These are phyloP conservation scores for Bauhinia variegata DNA, from an alignment of 306 rosid species.

Conservation along the genomic window DNA sequence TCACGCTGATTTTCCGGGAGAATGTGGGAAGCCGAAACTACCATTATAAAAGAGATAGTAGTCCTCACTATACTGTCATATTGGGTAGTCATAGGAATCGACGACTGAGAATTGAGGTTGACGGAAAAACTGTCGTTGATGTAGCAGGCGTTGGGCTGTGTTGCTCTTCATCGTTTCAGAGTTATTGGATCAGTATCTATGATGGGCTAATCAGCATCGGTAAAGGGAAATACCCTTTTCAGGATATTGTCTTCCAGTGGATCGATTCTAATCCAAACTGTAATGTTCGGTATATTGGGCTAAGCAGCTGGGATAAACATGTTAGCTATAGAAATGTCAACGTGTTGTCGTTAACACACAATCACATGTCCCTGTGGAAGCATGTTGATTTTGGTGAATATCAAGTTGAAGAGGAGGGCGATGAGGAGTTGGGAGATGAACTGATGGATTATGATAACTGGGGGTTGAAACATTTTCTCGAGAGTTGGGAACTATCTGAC, in stretches of 20 bases:
- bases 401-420: slow-evolving; percentile 51
- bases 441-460: slow-evolving; percentile 64
- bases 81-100: slow-evolving; percentile 92
- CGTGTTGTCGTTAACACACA: slow-evolving; percentile 67
- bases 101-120: slow-evolving; percentile 74
- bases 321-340: slow-evolving; percentile 84
- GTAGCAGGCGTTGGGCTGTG: slow-evolving; percentile 80
- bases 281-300: slow-evolving; percentile 83
- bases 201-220: slow-evolving; percentile 92
- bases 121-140: slow-evolving; percentile 83
- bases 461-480: slow-evolving; percentile 77
- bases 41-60: slow-evolving; percentile 88
- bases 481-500: slow-evolving; percentile 85
- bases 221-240: slow-evolving; percentile 82
- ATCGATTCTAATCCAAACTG: slow-evolving; percentile 75
- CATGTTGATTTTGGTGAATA: slow-evolving; percentile 59
- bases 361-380: slow-evolving; percentile 62
- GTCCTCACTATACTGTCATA: slow-evolving; percentile 87
- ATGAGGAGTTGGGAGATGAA: slow-evolving; percentile 48
- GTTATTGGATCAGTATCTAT: slow-evolving; percentile 88
- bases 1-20: slow-evolving; percentile 84
- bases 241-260: slow-evolving; percentile 90
- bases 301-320: slow-evolving; percentile 97
- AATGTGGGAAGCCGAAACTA: slow-evolving; percentile 89
- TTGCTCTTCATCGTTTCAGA: slow-evolving; percentile 77